These are phyloP conservation scores for Erodium maritimum DNA, from an alignment of 345 rosid species.

Conservation along the genomic window DNA sequence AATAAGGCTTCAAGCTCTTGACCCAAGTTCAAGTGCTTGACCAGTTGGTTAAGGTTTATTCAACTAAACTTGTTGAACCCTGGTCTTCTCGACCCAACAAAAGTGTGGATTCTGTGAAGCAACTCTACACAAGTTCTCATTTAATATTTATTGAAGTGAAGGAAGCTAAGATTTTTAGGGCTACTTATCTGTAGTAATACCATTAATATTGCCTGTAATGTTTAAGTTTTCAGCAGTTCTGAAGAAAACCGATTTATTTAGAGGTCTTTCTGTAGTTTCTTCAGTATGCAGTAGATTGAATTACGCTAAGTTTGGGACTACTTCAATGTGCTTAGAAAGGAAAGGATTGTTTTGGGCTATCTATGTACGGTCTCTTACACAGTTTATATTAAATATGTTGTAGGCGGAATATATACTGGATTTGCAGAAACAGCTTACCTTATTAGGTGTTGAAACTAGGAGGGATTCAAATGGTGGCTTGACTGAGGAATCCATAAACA, in stretches of 20 bases:
- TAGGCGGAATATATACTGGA: constrained; percentile 80
- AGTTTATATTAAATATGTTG: constrained; percentile 8
- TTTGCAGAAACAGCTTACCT: constrained; percentile 84
- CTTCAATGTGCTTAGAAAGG: not conserved
- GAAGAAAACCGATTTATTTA: not conserved
- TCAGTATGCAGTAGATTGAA: not conserved
- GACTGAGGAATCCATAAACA: constrained; percentile 48
- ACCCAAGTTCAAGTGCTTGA: too few relatives aligned
- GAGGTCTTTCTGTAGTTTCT: not conserved
- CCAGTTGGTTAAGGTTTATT: too few relatives aligned
- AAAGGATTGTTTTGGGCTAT: too few relatives aligned
- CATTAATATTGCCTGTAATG: too few relatives aligned
- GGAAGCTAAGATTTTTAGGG: too few relatives aligned
- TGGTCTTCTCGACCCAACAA: too few relatives aligned
- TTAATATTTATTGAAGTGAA: too few relatives aligned
- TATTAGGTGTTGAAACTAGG: constrained; percentile 60
- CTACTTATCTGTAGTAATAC: too few relatives aligned
- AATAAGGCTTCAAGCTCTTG: too few relatives aligned
- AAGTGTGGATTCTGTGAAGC: not conserved
- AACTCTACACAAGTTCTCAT: too few relatives aligned
- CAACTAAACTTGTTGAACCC: too few relatives aligned
- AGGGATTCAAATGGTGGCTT: constrained; percentile 51
- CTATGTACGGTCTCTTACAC: not conserved
- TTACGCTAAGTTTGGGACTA: not conserved
- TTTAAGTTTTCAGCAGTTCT: too few relatives aligned